Conservation (phyloP, 2,329 filamentous ascomycete species). For the Microascus cirrosus region DNA sequence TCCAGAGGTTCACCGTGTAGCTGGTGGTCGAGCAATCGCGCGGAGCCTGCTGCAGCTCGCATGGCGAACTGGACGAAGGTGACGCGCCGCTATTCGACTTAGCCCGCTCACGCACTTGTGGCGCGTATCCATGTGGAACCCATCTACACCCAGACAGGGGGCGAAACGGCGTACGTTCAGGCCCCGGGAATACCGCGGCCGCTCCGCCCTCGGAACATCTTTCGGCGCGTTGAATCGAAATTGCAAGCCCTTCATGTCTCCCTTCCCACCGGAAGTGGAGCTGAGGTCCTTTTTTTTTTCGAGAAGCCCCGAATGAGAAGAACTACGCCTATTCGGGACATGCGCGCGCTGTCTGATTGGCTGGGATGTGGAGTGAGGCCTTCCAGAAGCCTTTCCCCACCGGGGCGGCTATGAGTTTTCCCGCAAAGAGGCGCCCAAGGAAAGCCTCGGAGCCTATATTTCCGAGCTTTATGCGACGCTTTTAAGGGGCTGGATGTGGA, state of each 20-base stretch:
- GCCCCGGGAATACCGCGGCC: neutral
- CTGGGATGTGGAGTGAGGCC: neutral
- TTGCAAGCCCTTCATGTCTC: neutral
- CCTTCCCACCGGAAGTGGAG: neutral
- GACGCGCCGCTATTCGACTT: too few relatives aligned
- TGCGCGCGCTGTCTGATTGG: neutral
- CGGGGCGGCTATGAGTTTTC: neutral
- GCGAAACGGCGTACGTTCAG: neutral
- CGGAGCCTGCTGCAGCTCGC: too few relatives aligned
- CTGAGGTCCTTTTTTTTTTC: too few relatives aligned
- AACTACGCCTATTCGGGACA: neutral
- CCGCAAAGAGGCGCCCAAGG: neutral
- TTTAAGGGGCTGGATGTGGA: too few relatives aligned
- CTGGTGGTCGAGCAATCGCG: too few relatives aligned
- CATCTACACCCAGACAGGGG: neutral
- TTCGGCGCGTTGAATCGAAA: neutral
- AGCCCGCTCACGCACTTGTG: too few relatives aligned
- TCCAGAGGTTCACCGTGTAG: too few relatives aligned
- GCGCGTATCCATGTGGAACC: too few relatives aligned
- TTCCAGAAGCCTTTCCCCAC: neutral
- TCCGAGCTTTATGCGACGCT: too few relatives aligned
- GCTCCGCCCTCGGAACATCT: neutral
- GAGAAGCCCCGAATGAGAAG: too few relatives aligned
- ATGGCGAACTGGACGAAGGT: too few relatives aligned
- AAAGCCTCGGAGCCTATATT: too few relatives aligned